Evolutionary conservation across 2,329 filamentous ascomycete species (phyloP).

Genomic region (Fusarium sp.): DNA sequence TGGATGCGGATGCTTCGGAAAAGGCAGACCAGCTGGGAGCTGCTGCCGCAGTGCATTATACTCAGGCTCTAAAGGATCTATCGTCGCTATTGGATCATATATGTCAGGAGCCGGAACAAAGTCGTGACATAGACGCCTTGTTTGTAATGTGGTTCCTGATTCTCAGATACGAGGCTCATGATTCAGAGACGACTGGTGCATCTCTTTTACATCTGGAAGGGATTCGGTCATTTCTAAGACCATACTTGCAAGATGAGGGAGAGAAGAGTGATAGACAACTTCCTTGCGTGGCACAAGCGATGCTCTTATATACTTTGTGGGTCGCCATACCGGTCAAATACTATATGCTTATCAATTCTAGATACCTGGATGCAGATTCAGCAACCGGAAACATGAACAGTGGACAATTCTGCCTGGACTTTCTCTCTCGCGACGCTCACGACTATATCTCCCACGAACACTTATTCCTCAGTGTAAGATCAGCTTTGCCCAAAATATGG

Average conservation of each 20-base stretch:
- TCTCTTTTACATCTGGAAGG: slow-evolving; percentile 40
- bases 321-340: accelerated
- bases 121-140: slow-evolving; percentile 33
- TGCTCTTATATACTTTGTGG: slow-evolving; percentile 39
- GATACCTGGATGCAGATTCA: slow-evolving; percentile 42
- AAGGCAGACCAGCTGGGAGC: slow-evolving; percentile 20
- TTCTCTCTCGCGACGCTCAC: slow-evolving; percentile 37
- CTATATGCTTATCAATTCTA: not conserved
- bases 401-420: slow-evolving; percentile 38
- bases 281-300: slow-evolving; percentile 36
- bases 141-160: slow-evolving; percentile 46
- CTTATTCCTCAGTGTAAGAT: slow-evolving; percentile 35
- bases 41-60: slow-evolving; percentile 30
- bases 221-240: slow-evolving; percentile 34
- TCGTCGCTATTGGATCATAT: slow-evolving; percentile 33
- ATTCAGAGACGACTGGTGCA: slow-evolving; percentile 31
- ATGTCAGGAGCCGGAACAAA: slow-evolving; percentile 19
- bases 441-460: slow-evolving; percentile 45
- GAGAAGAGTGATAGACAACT: slow-evolving; percentile 14
- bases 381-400: slow-evolving; percentile 32
- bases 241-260: slow-evolving; percentile 23
- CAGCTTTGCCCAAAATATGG: slow-evolving; percentile 43
- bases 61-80: slow-evolving; percentile 37
- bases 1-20: not conserved
- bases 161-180: slow-evolving; percentile 34